Conservation (phyloP, 371 early-diverging fungal species). For the Mortierella sp. region DNA sequence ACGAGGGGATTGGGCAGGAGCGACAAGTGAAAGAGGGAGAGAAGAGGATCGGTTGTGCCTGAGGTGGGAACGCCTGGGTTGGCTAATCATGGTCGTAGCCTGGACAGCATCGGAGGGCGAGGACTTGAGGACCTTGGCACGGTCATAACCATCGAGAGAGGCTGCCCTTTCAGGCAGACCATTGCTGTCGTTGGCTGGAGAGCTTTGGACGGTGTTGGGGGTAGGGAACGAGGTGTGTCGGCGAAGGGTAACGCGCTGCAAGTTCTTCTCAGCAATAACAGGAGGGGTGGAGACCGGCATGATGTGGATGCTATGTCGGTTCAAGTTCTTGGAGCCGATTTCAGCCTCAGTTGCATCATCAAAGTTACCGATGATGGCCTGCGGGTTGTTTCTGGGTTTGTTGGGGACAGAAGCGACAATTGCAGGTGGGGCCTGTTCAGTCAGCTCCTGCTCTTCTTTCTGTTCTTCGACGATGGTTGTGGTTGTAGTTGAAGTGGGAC, state of each 20-base stretch:
- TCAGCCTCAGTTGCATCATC: background rate
- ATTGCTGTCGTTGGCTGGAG: background rate
- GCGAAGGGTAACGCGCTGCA: slow-evolving; percentile 11
- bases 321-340: background rate
- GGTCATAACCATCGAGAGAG: slow-evolving; percentile 41
- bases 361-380: slow-evolving; percentile 37
- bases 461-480: background rate
- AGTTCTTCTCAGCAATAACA: background rate
- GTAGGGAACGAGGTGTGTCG: slow-evolving; percentile 19
- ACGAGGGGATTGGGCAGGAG: slow-evolving; percentile 1
- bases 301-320: slow-evolving; percentile 20
- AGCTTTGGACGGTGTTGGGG: slow-evolving; percentile 19
- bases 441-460: background rate
- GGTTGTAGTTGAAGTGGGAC: slow-evolving; percentile 7
- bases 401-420: background rate
- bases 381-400: slow-evolving; percentile 41
- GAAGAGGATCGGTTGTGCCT: slow-evolving; percentile 26
- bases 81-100: slow-evolving; percentile 45
- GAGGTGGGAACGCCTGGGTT: slow-evolving; percentile 33
- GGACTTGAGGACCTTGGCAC: slow-evolving; percentile 24
- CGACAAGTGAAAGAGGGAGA: slow-evolving; percentile 11
- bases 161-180: slow-evolving; percentile 18
- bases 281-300: slow-evolving; percentile 14
- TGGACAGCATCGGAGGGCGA: slow-evolving; percentile 25
- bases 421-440: background rate